Conservation (phyloP, 2,329 filamentous ascomycete species). For the Tolypocladium tropicale region DNA sequence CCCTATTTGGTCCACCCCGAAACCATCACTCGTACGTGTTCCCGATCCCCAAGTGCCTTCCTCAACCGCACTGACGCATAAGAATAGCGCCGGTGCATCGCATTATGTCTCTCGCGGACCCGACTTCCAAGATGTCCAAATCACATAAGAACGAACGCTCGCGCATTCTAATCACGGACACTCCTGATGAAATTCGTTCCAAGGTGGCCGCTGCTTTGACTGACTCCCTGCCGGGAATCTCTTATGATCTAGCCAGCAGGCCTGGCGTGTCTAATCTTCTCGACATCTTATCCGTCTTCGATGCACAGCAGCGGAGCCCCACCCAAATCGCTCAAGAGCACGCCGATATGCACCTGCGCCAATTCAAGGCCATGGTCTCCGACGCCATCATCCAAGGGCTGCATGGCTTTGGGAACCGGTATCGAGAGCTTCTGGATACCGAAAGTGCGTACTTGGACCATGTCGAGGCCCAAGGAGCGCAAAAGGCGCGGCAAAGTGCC, state of each 20-base stretch:
- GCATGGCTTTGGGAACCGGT: conserved; percentile 44
- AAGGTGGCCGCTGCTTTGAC: conserved; percentile 71
- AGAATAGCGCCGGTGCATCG: conserved; percentile 63
- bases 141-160: conserved; percentile 63
- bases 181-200: conserved; percentile 46
- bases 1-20: conserved; percentile 54
- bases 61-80: neutral
- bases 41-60: neutral
- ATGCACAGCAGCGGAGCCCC: conserved; percentile 28
- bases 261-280: conserved; percentile 86
- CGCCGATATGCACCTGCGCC: conserved; percentile 23
- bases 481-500: conserved; percentile 52
- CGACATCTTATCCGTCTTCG: conserved; percentile 65
- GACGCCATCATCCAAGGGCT: conserved; percentile 45
- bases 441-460: conserved; percentile 44
- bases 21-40: conserved; percentile 57
- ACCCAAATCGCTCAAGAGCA: conserved; percentile 28
- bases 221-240: conserved; percentile 56
- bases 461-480: conserved; percentile 47
- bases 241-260: conserved; percentile 58
- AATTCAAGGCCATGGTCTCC: conserved; percentile 43
- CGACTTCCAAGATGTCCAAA: conserved; percentile 87
- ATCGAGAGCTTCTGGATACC: conserved; percentile 36
- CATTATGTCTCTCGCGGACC: conserved; percentile 80
- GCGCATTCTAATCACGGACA: conserved; percentile 74